Conservation (phyloP, 805 yeast genomes). For the Saturnispora halmiae region DNA sequence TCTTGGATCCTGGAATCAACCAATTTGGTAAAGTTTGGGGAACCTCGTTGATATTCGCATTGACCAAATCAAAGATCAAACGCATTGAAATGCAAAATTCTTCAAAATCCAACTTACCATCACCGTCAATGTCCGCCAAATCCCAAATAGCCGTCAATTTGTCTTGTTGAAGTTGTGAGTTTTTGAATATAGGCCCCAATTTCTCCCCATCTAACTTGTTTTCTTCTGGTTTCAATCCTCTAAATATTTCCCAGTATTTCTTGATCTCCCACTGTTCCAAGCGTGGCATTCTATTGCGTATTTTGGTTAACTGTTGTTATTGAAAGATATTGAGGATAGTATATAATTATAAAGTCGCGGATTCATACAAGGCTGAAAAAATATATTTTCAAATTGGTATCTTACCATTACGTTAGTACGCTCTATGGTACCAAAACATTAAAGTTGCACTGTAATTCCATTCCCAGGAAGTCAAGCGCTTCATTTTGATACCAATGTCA, state of each 20-base stretch:
- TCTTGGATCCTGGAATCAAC: slow-evolving; percentile 86
- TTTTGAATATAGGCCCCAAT: slow-evolving; percentile 78
- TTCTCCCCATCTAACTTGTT: slow-evolving; percentile 78
- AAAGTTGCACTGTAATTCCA: too few species aligned
- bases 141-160: slow-evolving; percentile 84
- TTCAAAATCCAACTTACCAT: slow-evolving; percentile 88
- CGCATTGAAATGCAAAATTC: slow-evolving; percentile 98
- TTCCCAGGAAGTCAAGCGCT: too few species aligned
- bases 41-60: slow-evolving; percentile 47
- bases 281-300: slow-evolving; percentile 37
- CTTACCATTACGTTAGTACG: too few species aligned
- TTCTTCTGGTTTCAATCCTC: slow-evolving; percentile 73
- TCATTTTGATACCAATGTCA: not conserved
- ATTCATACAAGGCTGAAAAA: too few species aligned
- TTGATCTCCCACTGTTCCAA: slow-evolving; percentile 92
- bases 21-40: slow-evolving; percentile 79
- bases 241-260: slow-evolving; percentile 96
- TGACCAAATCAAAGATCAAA: slow-evolving; percentile 81
- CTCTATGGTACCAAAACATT: too few species aligned
- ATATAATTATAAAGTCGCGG: too few species aligned
- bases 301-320: not conserved
- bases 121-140: slow-evolving; percentile 84
- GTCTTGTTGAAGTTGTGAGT: slow-evolving; percentile 73
- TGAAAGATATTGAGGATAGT: not conserved
- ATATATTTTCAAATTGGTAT: too few species aligned